Evolutionary conservation across 1,139 yeast species (phyloP).

Genomic region (Scheffersomyces segobiensis): DNA sequence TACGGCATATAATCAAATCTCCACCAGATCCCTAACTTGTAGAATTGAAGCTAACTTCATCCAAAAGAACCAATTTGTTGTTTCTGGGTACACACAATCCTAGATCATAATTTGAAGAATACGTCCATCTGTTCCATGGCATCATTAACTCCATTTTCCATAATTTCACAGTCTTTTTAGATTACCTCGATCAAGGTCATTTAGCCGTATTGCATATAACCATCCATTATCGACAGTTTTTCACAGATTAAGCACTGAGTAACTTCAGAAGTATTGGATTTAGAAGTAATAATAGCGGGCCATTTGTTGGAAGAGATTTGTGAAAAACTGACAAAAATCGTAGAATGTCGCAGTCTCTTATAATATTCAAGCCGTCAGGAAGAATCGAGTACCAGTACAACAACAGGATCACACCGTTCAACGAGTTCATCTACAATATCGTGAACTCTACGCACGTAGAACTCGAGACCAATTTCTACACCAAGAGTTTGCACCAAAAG

Average conservation of each 20-base stretch:
- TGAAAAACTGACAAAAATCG: neutral
- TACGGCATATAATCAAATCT: neutral
- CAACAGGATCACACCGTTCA: conserved; percentile 40
- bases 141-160: neutral
- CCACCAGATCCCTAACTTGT: too few species aligned
- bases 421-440: conserved; percentile 38
- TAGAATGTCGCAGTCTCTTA: conserved; percentile 28
- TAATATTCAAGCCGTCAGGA: conserved; percentile 41
- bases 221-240: neutral
- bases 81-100: neutral
- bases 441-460: conserved; percentile 38
- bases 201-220: neutral
- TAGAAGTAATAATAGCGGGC: neutral
- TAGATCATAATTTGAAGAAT: neutral
- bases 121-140: neutral
- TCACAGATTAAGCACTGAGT: neutral
- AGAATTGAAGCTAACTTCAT: neutral
- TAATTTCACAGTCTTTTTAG: neutral
- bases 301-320: neutral
- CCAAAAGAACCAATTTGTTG: neutral
- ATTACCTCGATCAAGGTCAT: neutral
- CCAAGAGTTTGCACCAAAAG: conserved; percentile 33
- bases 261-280: neutral
- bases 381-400: conserved; percentile 39
- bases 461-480: conserved; percentile 36